Evolutionary conservation across 345 rosid genomes (phyloP).

Genomic region (Odontarrhena argentea): DNA sequence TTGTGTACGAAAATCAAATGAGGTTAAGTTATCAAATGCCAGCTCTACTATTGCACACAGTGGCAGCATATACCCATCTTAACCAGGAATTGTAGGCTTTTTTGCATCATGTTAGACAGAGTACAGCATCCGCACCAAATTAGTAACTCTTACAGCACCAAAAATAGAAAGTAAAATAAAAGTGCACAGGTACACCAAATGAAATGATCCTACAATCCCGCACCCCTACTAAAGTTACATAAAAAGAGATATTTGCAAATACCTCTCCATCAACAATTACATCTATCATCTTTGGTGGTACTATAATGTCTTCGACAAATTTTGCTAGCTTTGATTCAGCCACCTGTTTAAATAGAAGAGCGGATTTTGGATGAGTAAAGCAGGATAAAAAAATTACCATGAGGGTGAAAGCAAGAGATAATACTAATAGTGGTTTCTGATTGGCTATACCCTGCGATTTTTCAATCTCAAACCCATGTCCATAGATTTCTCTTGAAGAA

Average conservation of each 20-base stretch:
- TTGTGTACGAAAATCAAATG: conserved; percentile 16
- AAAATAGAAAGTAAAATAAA: conserved; percentile 16
- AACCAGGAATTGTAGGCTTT: conserved; percentile 11
- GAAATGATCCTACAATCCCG: not conserved
- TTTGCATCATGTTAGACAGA: conserved; percentile 1
- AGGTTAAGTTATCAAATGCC: not conserved
- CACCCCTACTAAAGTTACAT: conserved; percentile 6
- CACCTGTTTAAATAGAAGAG: conserved; percentile 53
- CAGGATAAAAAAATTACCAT: not conserved
- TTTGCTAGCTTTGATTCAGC: conserved; percentile 95
- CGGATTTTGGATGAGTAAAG: conserved; percentile 24
- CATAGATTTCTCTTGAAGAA: conserved; percentile 99
- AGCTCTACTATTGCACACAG: conserved; percentile 8
- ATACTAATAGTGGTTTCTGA: conserved; percentile 15
- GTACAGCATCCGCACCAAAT: conserved; percentile 6
- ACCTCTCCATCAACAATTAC: conserved; percentile 99
- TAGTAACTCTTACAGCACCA: conserved; percentile 1
- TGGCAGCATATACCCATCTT: conserved; percentile 14
- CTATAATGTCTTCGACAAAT: conserved; percentile 95
- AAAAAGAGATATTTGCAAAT: conserved; percentile 24
- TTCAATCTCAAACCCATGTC: conserved; percentile 98
- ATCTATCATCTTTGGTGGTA: conserved; percentile 97
- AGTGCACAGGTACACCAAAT: conserved; percentile 24
- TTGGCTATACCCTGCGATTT: conserved; percentile 83
- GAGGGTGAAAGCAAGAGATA: conserved; percentile 24